A percentile compares a stretch with the other conserved stretches of the same genome.
These are phyloP conservation scores for Nemophila menziesii DNA, from an alignment of 257 asterid species.

Conservation along the genomic window DNA sequence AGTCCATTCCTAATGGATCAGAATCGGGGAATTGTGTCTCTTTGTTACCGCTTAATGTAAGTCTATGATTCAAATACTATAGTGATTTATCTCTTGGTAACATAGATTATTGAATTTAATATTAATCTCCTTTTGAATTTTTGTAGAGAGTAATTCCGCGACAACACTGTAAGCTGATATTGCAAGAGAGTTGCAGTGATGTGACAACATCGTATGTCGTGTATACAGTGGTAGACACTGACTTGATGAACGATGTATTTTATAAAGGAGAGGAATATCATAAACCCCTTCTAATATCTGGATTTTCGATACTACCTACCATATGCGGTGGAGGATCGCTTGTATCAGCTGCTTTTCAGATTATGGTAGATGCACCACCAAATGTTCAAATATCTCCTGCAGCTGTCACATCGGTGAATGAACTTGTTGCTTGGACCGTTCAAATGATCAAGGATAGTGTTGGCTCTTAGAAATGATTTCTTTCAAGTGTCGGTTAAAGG, in stretches of 20 bases:
- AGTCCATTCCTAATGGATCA: too few relatives aligned
- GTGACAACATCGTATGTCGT: background rate
- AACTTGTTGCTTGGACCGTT: too few relatives aligned
- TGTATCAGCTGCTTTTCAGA: slow-evolving; percentile 5
- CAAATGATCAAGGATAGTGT: too few relatives aligned
- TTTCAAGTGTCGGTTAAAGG: too few relatives aligned
- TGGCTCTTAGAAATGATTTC: too few relatives aligned
- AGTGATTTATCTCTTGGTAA: too few relatives aligned
- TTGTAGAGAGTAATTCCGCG: background rate
- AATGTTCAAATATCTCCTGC: too few relatives aligned
- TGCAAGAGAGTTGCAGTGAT: slow-evolving; percentile 7
- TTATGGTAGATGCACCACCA: too few relatives aligned
- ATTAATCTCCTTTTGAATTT: too few relatives aligned
- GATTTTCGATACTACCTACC: slow-evolving; percentile 38
- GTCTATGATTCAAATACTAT: too few relatives aligned
- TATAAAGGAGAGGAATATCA: slow-evolving; percentile 14
- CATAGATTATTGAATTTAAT: too few relatives aligned
- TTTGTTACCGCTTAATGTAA: slow-evolving; percentile 1
- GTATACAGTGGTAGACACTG: slow-evolving; percentile 3
- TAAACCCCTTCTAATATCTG: slow-evolving; percentile 34
- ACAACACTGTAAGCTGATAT: background rate
- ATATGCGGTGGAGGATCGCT: slow-evolving; percentile 3
- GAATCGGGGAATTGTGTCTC: slow-evolving; percentile 4
- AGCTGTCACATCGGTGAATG: too few relatives aligned
- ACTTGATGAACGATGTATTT: background rate